Base-by-base conservation (phyloP, 768 basidiomycete species). In the Lactarius tabidus region DNA sequence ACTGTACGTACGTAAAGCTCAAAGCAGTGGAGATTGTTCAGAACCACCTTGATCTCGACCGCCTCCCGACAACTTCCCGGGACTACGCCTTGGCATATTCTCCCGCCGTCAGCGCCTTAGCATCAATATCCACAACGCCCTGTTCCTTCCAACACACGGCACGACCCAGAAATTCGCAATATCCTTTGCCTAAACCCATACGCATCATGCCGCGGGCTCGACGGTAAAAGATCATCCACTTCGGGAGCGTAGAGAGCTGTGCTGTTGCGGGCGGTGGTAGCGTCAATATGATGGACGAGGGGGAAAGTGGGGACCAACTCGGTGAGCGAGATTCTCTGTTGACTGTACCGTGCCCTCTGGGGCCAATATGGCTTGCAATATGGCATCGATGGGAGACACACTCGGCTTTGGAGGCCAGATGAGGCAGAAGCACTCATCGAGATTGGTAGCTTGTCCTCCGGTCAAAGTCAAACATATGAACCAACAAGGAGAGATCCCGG, bases 381-480 rank as follows among this genome's bases (percentile, higher is more conserved):
- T 20, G 17, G 36, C 20, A 43, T 33, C 33, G 20, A 33, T 36
- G n/a, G 38, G 33, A 26, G 29, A 3, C 43, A 15, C 9, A 28
- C n/a, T 2, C n/a, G 45, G 12, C 12, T 33, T 17, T 48, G n/a
- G n/a, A n/a, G 4, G 33, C 33, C 23, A 18, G 58, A 60, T 58
- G n/a, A n/a, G n/a, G 20, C 64, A 67, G 59, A 67, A 65, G 39
- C 60, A 65, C 45, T 72, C 67, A 41, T 74, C 71, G 36, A 74
- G 68, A n/a, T n/a, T n/a, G n/a, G n/a, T n/a, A n/a, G n/a, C n/a
- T n/a, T 67, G 65, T 79, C 77, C 65, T 81, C 80, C 62, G 67
- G 63, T 85, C 80, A 70, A 91, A 92, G 71, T 87, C 80, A 72
- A 89, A 90, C 68, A 85, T 87, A 80, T 88, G 88, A n/a, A 39